Conservation (phyloP, 2,329 filamentous ascomycete genomes). For the Dryadomyces quercivorus region DNA sequence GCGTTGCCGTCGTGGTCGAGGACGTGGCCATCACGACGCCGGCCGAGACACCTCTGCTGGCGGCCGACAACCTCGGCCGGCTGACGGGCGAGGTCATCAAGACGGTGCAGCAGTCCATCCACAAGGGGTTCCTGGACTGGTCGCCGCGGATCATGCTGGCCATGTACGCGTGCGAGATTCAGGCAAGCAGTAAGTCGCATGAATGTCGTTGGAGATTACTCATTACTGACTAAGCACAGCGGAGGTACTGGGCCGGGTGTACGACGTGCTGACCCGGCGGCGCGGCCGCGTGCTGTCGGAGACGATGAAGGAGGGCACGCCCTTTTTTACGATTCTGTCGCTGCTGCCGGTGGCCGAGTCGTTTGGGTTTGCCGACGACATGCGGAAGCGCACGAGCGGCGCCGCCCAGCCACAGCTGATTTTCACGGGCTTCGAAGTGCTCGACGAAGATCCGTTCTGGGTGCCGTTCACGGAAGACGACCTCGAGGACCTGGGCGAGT, state of each 20-base stretch:
- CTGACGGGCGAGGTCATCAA: conserved; percentile 91
- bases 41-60: conserved; percentile 17
- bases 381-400: conserved; percentile 84
- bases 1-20: conserved; percentile 83
- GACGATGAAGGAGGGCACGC: conserved; percentile 85
- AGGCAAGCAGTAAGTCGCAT: conserved; percentile 61
- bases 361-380: conserved; percentile 94
- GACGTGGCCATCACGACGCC: conserved; percentile 47
- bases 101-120: conserved; percentile 72
- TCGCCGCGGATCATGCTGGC: conserved; percentile 87
- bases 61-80: conserved; percentile 56
- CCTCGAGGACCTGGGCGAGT: conserved; percentile 86
- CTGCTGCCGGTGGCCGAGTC: conserved; percentile 85
- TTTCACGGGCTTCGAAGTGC: conserved; percentile 82
- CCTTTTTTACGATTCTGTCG: conserved; percentile 88
- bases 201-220: background rate
- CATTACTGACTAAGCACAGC: conserved; percentile 30
- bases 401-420: conserved; percentile 86
- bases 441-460: conserved; percentile 97
- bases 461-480: conserved; percentile 94
- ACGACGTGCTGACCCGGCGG: conserved; percentile 92
- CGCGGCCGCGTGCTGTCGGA: conserved; percentile 83
- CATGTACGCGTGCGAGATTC: conserved; percentile 97
- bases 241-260: conserved; percentile 89
- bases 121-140: conserved; percentile 86